Base-by-base conservation (phyloP, 1,139 yeast genomes). In the Yamadazyma siamensis region DNA sequence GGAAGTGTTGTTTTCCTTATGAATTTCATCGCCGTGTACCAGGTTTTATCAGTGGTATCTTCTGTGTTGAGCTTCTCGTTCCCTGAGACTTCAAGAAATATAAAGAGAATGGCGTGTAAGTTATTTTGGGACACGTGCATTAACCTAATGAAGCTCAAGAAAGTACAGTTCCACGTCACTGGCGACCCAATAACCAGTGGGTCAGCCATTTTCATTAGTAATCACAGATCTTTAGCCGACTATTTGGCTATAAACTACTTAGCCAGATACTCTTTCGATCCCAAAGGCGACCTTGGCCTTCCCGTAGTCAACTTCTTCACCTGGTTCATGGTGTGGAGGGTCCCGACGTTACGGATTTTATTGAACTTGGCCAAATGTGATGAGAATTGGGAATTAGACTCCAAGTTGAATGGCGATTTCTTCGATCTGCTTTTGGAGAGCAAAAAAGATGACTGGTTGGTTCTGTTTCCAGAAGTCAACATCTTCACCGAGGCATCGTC, bases 381-480 rank as follows among this genome's bases (percentile, higher is more conserved):
- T 45, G 86, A 79, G 39, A 79, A 78, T 41, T 79, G 85, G 85
- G 77, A 73, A 38, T 49, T 77, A 26, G 73, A 70, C 27, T 43
- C 55, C 4, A 47, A 46, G 15, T 44, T 64, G 15, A 49, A 50
- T 18, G 44, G 42, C 3, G 26, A 37, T 4, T 44, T 59, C 16
- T 63, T 67, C 30, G 35, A 45, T 2, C 39, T 48, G 13, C 34
- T 65, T 8, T 20, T 54, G 6, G 34, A 28, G 6, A 58, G 65
- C 19, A 60, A 50, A 23, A 42, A 40, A 13, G 62, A 68, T 3
- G 70, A 70, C 40, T 79, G 85, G 85, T 44, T 79, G 4, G 70
- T 74, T 2, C 39, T 80, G 7, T 82, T 82, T 38, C 91, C 94
- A 0, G 94, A 83, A 51, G 89, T 81, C 3, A 83, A 82, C 47